Conservation (phyloP, 805 yeast species). For the Starmerella khaoyaiensis region DNA sequence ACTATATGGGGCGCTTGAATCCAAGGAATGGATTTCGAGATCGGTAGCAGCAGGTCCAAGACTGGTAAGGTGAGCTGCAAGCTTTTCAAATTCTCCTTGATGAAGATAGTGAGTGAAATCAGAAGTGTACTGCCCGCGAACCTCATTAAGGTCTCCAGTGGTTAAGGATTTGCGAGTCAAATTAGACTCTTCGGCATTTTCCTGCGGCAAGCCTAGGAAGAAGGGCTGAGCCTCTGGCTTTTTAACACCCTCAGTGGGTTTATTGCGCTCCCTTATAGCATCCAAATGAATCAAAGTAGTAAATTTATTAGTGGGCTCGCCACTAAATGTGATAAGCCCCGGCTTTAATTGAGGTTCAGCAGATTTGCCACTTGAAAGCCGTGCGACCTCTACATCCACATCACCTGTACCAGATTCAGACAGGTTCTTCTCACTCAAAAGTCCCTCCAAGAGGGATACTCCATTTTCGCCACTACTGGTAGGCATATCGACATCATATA, state of each 20-base stretch:
- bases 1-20: conserved; percentile 44
- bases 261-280: conserved; percentile 70
- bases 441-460: conserved; percentile 59
- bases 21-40: conserved; percentile 72
- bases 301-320: conserved; percentile 66
- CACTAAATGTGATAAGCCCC: conserved; percentile 54
- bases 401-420: conserved; percentile 28
- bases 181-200: conserved; percentile 20
- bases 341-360: conserved; percentile 43
- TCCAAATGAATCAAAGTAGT: conserved; percentile 71
- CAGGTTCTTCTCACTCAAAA: conserved; percentile 31
- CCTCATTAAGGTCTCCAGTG: conserved; percentile 6
- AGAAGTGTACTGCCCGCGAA: conserved; percentile 21
- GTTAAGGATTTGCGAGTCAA: neutral
- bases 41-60: conserved; percentile 72
- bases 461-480: conserved; percentile 72
- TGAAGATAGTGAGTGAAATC: conserved; percentile 14
- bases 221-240: conserved; percentile 72
- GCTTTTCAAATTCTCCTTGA: conserved; percentile 32
- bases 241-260: conserved; percentile 79
- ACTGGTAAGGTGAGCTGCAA: conserved; percentile 42
- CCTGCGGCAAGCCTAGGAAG: conserved; percentile 40
- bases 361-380: conserved; percentile 19
- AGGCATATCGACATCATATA: conserved; percentile 44
- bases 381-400: conserved; percentile 28